These are phyloP conservation scores for Microsporum ferrugineum DNA, from an alignment of 2,329 filamentous ascomycete species.

Conservation along the genomic window DNA sequence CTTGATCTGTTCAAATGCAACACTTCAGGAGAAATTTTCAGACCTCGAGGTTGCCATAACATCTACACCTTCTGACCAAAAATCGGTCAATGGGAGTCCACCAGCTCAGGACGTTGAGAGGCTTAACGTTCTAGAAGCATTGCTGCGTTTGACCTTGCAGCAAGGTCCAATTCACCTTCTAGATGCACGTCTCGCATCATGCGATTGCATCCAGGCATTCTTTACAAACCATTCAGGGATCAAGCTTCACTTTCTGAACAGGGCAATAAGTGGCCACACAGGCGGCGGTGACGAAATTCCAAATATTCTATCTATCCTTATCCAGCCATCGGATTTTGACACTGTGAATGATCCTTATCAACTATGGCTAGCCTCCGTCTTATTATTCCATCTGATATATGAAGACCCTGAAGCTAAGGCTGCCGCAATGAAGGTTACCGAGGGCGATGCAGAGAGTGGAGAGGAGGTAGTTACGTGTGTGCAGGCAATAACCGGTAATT, in stretches of 20 bases:
- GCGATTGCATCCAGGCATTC: conserved; percentile 86
- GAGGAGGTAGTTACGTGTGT: conserved; percentile 94
- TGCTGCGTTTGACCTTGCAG: conserved; percentile 70
- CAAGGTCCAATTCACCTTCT: conserved; percentile 56
- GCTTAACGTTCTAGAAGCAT: conserved; percentile 85
- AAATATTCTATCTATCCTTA: conserved; percentile 75
- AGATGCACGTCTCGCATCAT: conserved; percentile 72
- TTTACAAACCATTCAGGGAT: conserved; percentile 72
- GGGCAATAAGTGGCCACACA: conserved; percentile 78
- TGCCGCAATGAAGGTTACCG: conserved; percentile 67
- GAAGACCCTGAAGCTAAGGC: conserved; percentile 70
- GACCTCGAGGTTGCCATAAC: conserved; percentile 57
- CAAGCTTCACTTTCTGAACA: conserved; percentile 68
- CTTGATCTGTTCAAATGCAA: conserved; percentile 68
- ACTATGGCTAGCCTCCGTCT: conserved; percentile 76
- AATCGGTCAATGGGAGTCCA: conserved; percentile 26
- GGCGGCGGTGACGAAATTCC: conserved; percentile 69
- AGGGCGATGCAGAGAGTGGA: conserved; percentile 77
- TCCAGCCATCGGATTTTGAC: conserved; percentile 53
- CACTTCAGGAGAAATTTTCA: conserved; percentile 78
- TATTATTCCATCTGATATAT: conserved; percentile 74
- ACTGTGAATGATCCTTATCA: conserved; percentile 70
- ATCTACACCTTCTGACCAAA: conserved; percentile 20
- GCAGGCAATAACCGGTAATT: conserved; percentile 72
- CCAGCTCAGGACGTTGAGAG: conserved; percentile 43